Conservation (phyloP, 2,329 filamentous ascomycete genomes). For the Emergomyces pasteurianus region DNA sequence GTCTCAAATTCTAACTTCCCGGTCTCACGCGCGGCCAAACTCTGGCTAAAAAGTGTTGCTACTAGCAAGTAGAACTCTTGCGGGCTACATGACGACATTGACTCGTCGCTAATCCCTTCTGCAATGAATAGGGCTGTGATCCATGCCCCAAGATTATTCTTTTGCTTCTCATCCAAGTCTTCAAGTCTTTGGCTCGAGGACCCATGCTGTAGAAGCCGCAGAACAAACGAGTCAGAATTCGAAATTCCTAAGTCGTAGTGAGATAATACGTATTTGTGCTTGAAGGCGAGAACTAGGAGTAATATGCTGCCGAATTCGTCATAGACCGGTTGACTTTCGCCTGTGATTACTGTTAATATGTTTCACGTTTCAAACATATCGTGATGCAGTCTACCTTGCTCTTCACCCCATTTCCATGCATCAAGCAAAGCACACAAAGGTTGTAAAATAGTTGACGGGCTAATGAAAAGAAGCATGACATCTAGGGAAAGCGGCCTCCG, state of each 20-base stretch:
- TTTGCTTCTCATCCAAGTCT: slow-evolving; percentile 44
- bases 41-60: slow-evolving; percentile 50
- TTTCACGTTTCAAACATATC: background rate
- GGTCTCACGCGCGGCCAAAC: slow-evolving; percentile 44
- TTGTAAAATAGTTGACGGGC: slow-evolving; percentile 42
- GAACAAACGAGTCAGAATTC: slow-evolving; percentile 42
- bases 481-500: slow-evolving; percentile 46
- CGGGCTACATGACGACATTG: slow-evolving; percentile 52
- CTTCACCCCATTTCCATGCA: slow-evolving; percentile 53
- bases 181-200: slow-evolving; percentile 36
- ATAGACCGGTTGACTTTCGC: slow-evolving; percentile 52
- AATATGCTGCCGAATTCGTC: slow-evolving; percentile 54
- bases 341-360: slow-evolving; percentile 17
- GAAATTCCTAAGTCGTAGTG: slow-evolving; percentile 42
- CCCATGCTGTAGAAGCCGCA: slow-evolving; percentile 39
- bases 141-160: slow-evolving; percentile 47
- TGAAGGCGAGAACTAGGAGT: slow-evolving; percentile 45
- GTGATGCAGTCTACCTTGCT: slow-evolving; percentile 38
- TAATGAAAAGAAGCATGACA: slow-evolving; percentile 49
- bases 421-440: slow-evolving; percentile 48
- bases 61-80: slow-evolving; percentile 54
- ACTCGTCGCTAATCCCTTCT: slow-evolving; percentile 52
- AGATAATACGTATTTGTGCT: slow-evolving; percentile 45
- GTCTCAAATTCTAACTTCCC: slow-evolving; percentile 46
- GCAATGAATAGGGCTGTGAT: slow-evolving; percentile 50